Conservation (phyloP, 2,329 filamentous ascomycete genomes). For the Ceratocystis variospora region DNA sequence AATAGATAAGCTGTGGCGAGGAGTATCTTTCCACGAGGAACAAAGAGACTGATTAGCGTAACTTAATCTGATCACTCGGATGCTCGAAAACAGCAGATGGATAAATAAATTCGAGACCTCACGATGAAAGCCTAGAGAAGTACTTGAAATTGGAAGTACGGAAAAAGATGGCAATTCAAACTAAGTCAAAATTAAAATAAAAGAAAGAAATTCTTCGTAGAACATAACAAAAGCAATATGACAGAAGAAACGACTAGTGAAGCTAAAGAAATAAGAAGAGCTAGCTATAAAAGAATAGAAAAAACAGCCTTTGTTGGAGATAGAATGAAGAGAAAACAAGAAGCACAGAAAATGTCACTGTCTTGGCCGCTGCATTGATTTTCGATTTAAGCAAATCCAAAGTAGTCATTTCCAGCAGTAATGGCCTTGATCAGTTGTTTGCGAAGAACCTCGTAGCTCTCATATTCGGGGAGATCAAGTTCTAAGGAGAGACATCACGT, state of each 20-base stretch:
- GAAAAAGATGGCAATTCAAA: constrained; percentile 1
- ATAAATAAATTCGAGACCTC: neutral
- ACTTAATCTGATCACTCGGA: neutral
- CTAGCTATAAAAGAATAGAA: neutral
- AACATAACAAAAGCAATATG: neutral
- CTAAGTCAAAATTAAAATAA: neutral
- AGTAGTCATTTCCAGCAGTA: constrained; percentile 93
- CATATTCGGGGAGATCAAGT: constrained; percentile 95
- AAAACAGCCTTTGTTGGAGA: neutral
- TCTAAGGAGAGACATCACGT: constrained; percentile 40
- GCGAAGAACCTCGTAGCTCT: constrained; percentile 82
- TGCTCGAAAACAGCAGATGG: constrained; percentile 4
- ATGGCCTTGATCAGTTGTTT: constrained; percentile 87
- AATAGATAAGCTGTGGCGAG: no score
- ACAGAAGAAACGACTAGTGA: neutral
- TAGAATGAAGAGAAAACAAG: constrained; percentile 3
- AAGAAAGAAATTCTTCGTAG: neutral
- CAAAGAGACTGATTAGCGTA: no score
- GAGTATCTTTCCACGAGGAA: no score
- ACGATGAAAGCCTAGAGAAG: neutral
- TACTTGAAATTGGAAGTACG: neutral
- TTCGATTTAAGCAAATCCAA: constrained; percentile 70
- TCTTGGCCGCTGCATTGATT: neutral
- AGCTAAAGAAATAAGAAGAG: constrained; percentile 8
- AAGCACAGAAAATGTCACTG: constrained; percentile 11